These are phyloP conservation scores for Aspergillus heteromorphus DNA, from an alignment of 495 filamentous ascomycete species.

Conservation along the genomic window DNA sequence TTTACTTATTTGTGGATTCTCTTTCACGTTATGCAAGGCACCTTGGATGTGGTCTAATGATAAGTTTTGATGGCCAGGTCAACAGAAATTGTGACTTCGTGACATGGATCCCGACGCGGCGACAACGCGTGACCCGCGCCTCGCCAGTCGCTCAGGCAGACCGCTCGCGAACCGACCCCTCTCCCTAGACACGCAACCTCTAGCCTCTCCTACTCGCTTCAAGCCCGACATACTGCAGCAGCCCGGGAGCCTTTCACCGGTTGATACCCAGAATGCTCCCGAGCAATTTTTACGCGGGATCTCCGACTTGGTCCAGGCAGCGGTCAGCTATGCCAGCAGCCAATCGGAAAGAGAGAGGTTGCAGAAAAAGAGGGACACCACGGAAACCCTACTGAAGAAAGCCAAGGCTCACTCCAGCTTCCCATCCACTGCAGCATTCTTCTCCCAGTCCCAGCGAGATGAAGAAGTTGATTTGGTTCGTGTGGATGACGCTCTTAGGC, in stretches of 20 bases:
- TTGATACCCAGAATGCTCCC: neutral
- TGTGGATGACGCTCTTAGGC: conserved; percentile 12
- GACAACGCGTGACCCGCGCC: conserved; percentile 5
- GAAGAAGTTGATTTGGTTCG: conserved; percentile 13
- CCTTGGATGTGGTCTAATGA: neutral
- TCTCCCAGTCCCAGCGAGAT: conserved; percentile 10
- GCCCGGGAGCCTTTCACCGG: neutral
- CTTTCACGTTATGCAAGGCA: neutral
- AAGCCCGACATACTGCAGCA: neutral
- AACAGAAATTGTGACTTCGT: neutral
- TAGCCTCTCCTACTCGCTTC: neutral
- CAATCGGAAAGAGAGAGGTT: conserved; percentile 20
- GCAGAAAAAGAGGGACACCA: conserved; percentile 15
- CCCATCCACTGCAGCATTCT: conserved; percentile 17
- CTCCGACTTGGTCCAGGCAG: conserved; percentile 18
- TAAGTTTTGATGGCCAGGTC: neutral
- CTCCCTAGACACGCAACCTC: neutral
- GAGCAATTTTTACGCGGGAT: conserved; percentile 15
- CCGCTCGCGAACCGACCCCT: neutral
- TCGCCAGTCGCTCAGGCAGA: conserved; percentile 1
- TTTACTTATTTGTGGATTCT: neutral
- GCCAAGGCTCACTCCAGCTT: conserved; percentile 18
- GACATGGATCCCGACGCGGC: conserved; percentile 9
- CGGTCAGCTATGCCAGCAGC: conserved; percentile 5
- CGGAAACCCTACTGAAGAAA: conserved; percentile 12